A percentile compares a stretch with the other conserved stretches of the same genome.
phyloP scores from a whole-genome alignment of 2,329 filamentous ascomycete genomes.

The Colletotrichum sublineola region DNA sequence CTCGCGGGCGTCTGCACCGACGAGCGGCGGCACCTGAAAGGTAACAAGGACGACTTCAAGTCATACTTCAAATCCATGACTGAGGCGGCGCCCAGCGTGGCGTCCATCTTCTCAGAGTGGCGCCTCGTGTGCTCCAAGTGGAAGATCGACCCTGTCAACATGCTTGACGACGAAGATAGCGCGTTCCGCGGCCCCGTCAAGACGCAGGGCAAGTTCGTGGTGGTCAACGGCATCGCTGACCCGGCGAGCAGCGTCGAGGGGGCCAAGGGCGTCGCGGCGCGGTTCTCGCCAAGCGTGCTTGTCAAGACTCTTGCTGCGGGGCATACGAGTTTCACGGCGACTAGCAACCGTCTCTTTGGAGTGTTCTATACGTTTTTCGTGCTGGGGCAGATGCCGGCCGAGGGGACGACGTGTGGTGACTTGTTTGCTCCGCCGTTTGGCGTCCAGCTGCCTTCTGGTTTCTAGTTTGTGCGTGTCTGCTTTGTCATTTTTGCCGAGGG shows the following conservation, averaged over 20 bases:
- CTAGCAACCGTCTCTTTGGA: conserved; percentile 10
- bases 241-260: conserved; percentile 27
- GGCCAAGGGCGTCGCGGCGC: conserved; percentile 19
- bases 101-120: conserved; percentile 26
- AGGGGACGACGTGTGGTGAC: conserved; percentile 14
- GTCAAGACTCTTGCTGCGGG: conserved; percentile 24
- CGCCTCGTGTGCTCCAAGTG: conserved; percentile 29
- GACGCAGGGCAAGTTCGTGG: conserved; percentile 22
- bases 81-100: conserved; percentile 28
- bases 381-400: conserved; percentile 14
- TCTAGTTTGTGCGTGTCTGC: not conserved
- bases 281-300: conserved; percentile 13
- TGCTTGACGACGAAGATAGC: not conserved
- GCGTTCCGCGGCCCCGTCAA: not conserved
- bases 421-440: conserved; percentile 18
- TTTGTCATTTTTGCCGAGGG: not conserved
- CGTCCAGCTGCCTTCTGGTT: conserved; percentile 1
- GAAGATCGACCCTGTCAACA: conserved; percentile 24
- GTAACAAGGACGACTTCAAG: conserved; percentile 3
- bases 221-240: conserved; percentile 22
- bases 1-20: conserved; percentile 25
- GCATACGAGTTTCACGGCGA: conserved; percentile 25
- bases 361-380: conserved; percentile 21
- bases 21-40: conserved; percentile 11
- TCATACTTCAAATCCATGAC: conserved; percentile 24